Base-by-base conservation (phyloP, 768 basidiomycete genomes). In the Cytidiella melzeri region DNA sequence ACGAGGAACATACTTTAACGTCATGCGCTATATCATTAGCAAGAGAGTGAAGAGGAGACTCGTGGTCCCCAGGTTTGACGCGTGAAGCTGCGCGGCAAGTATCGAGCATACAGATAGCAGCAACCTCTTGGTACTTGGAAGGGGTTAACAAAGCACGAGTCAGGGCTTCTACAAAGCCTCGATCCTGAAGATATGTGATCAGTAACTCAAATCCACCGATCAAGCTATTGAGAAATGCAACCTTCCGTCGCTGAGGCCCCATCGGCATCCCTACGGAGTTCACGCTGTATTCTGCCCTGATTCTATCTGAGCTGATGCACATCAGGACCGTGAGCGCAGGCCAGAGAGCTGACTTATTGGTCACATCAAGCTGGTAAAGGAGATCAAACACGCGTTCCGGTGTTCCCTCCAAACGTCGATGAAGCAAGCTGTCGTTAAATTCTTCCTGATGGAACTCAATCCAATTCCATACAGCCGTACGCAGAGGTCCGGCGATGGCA, bases 401-500 rank as follows among this genome's bases (percentile, higher is more conserved):
- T 0, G 83, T 81, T 38, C 87, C 89, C 51, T 95, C 93, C 11
- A 88, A 70, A 41, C 71, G 66, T 30, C 83, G 79, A 3, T 73
- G 70, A 9, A 76, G 72, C 30, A 92, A 73, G 4, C 80, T 74
- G 5, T 90, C 83, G 46, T 84, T 83, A 63, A 83, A 95, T 61
- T 96, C 89, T 4, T 71, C 68, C 0, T 89, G 84, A 59, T 84
- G 87, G 20, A 79, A 70, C 25, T 86, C 82, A 26, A 94, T 82
- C 91, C 91, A 95, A 54, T 86, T 91, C 92, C 92, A 94, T 23
- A 95, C 71, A 1, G 88, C 89, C 24, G 77, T 73, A 19, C 90
- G 80, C 28, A 95, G 73, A 23, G 85, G 79, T 23, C 77, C 70
- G 0, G 90, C 81, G 42, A 93, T 75, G 1, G 85, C 82, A 12